A percentile compares a stretch with the other conserved stretches of the same genome.
phyloP scores from a whole-genome alignment of 2,329 filamentous ascomycete species.

The Geosmithia morbida region DNA sequence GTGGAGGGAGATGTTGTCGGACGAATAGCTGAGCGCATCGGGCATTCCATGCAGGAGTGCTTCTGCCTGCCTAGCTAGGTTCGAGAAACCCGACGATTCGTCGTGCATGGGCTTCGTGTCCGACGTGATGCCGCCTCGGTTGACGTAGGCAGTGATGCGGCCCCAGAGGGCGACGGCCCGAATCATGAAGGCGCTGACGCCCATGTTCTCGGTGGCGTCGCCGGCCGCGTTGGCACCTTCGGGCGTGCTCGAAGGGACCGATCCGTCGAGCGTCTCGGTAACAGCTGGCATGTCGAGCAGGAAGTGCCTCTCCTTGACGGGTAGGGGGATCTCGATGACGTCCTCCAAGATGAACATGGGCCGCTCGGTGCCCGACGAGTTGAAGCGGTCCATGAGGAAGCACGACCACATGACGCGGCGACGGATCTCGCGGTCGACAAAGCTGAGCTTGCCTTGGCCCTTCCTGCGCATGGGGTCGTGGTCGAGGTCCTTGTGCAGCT shows the following conservation, averaged over 20 bases:
- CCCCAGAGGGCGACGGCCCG: constrained; percentile 81
- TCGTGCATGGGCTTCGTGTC: constrained; percentile 73
- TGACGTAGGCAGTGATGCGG: constrained; percentile 75
- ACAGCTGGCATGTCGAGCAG: constrained; percentile 80
- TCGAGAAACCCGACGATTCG: constrained; percentile 59
- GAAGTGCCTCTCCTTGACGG: constrained; percentile 81
- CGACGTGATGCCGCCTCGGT: constrained; percentile 71
- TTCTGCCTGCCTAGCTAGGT: constrained; percentile 56
- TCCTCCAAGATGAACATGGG: constrained; percentile 87
- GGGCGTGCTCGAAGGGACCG: constrained; percentile 46
- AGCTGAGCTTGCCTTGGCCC: constrained; percentile 56
- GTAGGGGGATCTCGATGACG: constrained; percentile 76
- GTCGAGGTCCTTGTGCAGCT: constrained; percentile 83
- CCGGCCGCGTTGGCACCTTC: constrained; percentile 42
- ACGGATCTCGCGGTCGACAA: constrained; percentile 85
- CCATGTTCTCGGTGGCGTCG: constrained; percentile 76
- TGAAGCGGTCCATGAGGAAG: constrained; percentile 94
- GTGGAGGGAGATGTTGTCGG: constrained; percentile 74
- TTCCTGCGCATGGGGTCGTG: constrained; percentile 59
- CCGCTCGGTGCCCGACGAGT: constrained; percentile 84
- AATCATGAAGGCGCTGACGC: constrained; percentile 82
- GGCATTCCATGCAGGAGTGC: constrained; percentile 59
- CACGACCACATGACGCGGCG: constrained; percentile 96
- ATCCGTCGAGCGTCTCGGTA: constrained; percentile 70
- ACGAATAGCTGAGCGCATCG: constrained; percentile 54